Evolutionary conservation across 192 early-diverging fungal species (phyloP), one percentile per base, ranked within the genome.

Genomic region (Linnemannia elongata): DNA sequence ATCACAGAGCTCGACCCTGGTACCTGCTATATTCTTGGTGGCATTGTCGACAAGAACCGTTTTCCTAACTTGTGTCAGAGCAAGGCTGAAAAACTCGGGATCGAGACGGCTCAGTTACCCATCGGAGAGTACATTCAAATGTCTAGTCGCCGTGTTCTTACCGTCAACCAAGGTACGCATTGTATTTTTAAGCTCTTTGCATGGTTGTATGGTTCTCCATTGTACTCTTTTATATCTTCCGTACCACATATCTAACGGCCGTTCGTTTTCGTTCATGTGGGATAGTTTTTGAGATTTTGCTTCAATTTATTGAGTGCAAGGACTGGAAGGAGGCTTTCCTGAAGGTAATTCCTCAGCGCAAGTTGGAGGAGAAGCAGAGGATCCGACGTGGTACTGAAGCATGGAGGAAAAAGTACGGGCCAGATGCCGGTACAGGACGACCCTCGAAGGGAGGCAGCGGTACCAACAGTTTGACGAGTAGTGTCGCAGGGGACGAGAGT

Each of bases 11-110:
- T 99, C 45, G 96, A 97, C 8, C 91, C 92, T n/a, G 80, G 79
- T 0, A 96, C 95, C 66, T 89, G 93, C 7, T 99, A 99, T 87
- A 82, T 99, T 22, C 95, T 99, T 83, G 98, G 98, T 45, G 97
- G 97, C 0, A 92, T 99, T 68, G 98, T 99, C 1, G 98, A 99
- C 80, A 96, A 96, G 82, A 99, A 99, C 80, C 89, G 98, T 52
- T 72, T 39, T 55, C 78, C 93, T 80, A 80, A 89, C 18, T 82
- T 99, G 52, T 98, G 97, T 70, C 93, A 94, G 41, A 88, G 96
- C 33, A 95, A 96, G 86, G 97, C 98, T 3, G 82, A 92, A 72
- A 82, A 93, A 44, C 92, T 93, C 74, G 95, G 96, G 38, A 94
- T 98, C 27, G 82, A 88, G 0, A 94, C 95, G 13, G 97, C 92